A percentile compares a stretch with the other conserved stretches of the same genome.
phyloP scores from a whole-genome alignment of 768 basidiomycete genomes.

The Leucogyrophana mollusca region DNA sequence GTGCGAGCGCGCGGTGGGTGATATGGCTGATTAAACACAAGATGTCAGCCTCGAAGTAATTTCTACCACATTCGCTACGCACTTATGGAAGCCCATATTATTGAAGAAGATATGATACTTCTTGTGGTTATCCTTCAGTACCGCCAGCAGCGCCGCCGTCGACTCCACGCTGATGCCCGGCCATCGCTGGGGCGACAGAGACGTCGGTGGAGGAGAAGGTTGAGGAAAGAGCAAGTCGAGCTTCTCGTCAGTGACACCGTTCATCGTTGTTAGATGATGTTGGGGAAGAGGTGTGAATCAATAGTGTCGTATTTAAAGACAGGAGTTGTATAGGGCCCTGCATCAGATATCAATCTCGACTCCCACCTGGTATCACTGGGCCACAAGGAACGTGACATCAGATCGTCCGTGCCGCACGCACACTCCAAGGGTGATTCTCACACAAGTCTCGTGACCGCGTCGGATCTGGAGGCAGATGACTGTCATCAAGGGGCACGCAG shows the following conservation, averaged over 20 bases:
- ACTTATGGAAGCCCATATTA: slow-evolving; percentile 48
- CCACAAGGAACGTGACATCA: no score
- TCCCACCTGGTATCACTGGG: no score
- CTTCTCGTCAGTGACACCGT: neutral
- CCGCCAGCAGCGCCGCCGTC: slow-evolving; percentile 19
- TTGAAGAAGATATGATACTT: slow-evolving; percentile 47
- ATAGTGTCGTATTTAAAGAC: no score
- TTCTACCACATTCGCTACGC: slow-evolving; percentile 8
- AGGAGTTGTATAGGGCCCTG: no score
- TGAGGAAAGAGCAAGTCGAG: slow-evolving; percentile 7
- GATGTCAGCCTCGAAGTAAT: neutral
- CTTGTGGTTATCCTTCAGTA: slow-evolving; percentile 42
- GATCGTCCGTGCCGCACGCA: no score
- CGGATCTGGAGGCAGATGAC: no score
- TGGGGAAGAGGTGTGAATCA: no score
- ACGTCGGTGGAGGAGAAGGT: slow-evolving; percentile 5
- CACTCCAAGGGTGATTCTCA: no score
- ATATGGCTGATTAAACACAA: slow-evolving; percentile 8
- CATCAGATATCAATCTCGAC: no score
- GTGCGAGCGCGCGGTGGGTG: slow-evolving; percentile 9
- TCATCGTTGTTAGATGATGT: neutral
- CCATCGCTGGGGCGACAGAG: slow-evolving; percentile 2
- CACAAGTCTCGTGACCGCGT: no score
- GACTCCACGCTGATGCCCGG: slow-evolving; percentile 23
- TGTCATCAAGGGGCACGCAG: no score